Conservation (phyloP, 495 filamentous ascomycete species). For the Podospora sp. region DNA sequence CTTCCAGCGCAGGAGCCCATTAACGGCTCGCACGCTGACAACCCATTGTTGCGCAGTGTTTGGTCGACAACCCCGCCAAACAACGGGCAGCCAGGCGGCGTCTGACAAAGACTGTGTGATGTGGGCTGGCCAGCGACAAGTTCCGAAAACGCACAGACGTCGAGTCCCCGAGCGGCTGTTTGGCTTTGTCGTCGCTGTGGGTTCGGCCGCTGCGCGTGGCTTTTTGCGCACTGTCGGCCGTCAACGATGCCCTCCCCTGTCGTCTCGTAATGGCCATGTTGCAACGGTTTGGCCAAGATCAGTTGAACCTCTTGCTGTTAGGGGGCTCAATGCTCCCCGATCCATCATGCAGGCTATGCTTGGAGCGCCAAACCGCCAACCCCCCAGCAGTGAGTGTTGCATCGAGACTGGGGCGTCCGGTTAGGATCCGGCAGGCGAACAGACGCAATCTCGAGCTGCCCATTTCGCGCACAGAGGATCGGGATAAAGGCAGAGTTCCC, state of each 20-base stretch:
- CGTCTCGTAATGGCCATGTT: slow-evolving; percentile 21
- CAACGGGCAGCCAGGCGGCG: slow-evolving; percentile 21
- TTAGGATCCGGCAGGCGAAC: slow-evolving; percentile 26
- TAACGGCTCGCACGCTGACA: slow-evolving; percentile 24
- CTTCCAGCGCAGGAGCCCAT: slow-evolving; percentile 26
- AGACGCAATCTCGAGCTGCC: slow-evolving; percentile 28
- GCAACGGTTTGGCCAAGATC: slow-evolving; percentile 32
- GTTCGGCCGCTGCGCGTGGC: slow-evolving; percentile 2
- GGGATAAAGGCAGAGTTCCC: slow-evolving; percentile 30
- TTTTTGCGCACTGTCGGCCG: slow-evolving; percentile 5
- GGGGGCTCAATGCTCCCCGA: slow-evolving; percentile 27
- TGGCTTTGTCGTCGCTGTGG: slow-evolving; percentile 6
- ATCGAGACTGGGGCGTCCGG: slow-evolving; percentile 25
- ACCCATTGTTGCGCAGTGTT: slow-evolving; percentile 31
- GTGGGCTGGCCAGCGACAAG: slow-evolving; percentile 27
- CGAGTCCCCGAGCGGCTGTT: slow-evolving; percentile 20
- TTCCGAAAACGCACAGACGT: slow-evolving; percentile 39
- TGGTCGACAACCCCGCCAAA: slow-evolving; percentile 33
- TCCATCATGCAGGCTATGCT: slow-evolving; percentile 29
- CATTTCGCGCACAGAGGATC: slow-evolving; percentile 35
- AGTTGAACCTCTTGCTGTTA: slow-evolving; percentile 27
- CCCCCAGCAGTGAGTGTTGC: slow-evolving; percentile 17
- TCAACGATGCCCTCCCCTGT: slow-evolving; percentile 20
- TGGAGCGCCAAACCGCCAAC: slow-evolving; percentile 16
- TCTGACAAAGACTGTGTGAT: slow-evolving; percentile 32